These are phyloP conservation scores for Vaccinium macrocarpon DNA, from an alignment of 148 eudicot species.

Conservation along the genomic window DNA sequence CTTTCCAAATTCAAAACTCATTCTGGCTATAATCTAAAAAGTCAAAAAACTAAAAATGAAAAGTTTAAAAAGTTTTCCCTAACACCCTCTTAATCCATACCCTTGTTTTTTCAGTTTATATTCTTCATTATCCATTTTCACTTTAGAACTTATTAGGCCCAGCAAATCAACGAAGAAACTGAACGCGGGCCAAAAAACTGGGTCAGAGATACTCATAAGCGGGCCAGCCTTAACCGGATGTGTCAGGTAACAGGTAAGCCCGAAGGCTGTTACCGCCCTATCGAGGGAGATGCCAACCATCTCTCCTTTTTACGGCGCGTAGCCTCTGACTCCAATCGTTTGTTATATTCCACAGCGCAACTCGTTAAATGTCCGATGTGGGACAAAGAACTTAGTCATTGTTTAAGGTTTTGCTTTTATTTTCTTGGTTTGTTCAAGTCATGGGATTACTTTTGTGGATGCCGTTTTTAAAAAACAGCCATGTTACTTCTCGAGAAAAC, in stretches of 20 bases:
- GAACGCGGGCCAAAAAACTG: not conserved
- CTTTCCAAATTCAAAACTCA: too few relatives aligned
- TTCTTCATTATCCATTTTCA: too few relatives aligned
- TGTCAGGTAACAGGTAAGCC: constrained; percentile 16
- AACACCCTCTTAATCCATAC: too few relatives aligned
- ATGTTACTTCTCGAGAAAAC: too few relatives aligned
- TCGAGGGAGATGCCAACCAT: constrained; percentile 19
- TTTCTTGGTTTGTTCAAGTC: not conserved
- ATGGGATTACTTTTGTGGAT: too few relatives aligned
- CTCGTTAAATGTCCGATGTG: not conserved
- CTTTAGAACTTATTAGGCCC: too few relatives aligned
- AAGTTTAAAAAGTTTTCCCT: too few relatives aligned
- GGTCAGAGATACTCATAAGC: constrained; percentile 4
- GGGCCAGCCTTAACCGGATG: constrained; percentile 18
- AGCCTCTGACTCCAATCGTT: too few relatives aligned
- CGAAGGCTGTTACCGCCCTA: constrained; percentile 16
- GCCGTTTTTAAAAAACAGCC: too few relatives aligned
- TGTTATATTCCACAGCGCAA: not conserved
- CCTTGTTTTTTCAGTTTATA: too few relatives aligned
- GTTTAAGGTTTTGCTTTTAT: not conserved
- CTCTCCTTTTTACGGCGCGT: constrained; percentile 16
- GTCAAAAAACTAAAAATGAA: too few relatives aligned
- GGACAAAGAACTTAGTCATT: not conserved
- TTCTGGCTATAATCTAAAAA: too few relatives aligned
- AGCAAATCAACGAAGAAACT: not conserved